Base-by-base conservation (phyloP, 2,329 filamentous ascomycete genomes). In the Colletotrichum acutatum region DNA sequence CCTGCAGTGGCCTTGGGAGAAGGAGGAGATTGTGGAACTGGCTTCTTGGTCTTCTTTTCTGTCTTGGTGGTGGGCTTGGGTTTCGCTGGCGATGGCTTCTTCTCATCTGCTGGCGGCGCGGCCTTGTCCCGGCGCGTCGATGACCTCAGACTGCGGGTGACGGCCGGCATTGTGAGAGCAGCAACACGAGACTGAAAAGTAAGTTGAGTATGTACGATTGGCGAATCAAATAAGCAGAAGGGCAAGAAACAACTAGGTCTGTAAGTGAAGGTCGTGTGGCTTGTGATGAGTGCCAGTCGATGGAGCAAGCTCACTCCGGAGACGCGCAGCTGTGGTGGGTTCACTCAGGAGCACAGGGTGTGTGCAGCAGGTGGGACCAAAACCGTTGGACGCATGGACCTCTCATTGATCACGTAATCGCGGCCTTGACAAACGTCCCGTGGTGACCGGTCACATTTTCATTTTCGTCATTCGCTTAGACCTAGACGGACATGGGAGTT, bases 71-170 rank as follows among this genome's bases (percentile, higher is more conserved):
- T 19, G 26, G 16, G 9, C 46, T 71, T 65, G 3, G 28, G n/a
- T 57, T 66, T 65, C 24, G 24, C 60, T 1, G 22, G 9, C 3
- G 4, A 14, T 26, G 46, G 16, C 70, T 54, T 64, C 49, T 61
- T 57, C 53, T 65, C 42, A 12, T 60, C 59, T 6, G 24, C 26
- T 5, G 61, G 22, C 4, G 54, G 14, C 9, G 56, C 46, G 9
- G 56, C 34, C 0, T 49, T 34, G 34, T 34, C 57, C 34, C 53
- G 61, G 42, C 67, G 71, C 66, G 71, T 66, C 60, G 71, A 73
- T 49, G 71, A 73, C 71, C 69, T 53, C 16, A 72, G 59, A 22
- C 61, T 73, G 4, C 71, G 61, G 26, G 71, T 73, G 12, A 56
- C 19, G 26, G 56, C 60, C 19, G 69, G 58, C 71, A 73, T 73